A percentile compares a stretch with the other conserved stretches of the same genome.
Evolutionary conservation across 192 early-diverging fungal genomes (phyloP).

Genomic region (Podila epicladia): DNA sequence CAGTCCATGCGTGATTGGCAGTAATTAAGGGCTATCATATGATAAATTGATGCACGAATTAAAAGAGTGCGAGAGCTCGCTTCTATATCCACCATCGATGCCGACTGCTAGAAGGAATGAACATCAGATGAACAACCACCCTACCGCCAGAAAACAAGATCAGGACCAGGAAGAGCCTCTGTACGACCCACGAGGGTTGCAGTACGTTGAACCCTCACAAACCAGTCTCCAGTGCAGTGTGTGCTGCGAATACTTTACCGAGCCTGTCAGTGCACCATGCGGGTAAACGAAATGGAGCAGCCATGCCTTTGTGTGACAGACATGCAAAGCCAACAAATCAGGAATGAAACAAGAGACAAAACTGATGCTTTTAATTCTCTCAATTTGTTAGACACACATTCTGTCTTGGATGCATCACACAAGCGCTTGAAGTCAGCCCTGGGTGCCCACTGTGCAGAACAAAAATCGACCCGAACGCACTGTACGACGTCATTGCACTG

Average conservation of each 20-base stretch:
- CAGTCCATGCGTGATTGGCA: too few species aligned
- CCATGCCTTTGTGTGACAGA: background rate
- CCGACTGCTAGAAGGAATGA: background rate
- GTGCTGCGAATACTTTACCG: conserved; percentile 51
- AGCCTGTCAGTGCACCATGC: conserved; percentile 48
- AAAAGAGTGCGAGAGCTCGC: background rate
- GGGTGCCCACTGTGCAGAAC: conserved; percentile 72
- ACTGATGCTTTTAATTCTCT: background rate
- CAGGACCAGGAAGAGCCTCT: conserved; percentile 10
- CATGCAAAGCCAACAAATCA: background rate
- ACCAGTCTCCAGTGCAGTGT: conserved; percentile 51
- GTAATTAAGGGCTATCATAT: too few species aligned
- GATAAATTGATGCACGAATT: too few species aligned
- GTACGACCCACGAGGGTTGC: conserved; percentile 40
- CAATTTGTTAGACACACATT: conserved; percentile 69
- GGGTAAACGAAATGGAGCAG: conserved; percentile 18
- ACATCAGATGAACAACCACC: background rate
- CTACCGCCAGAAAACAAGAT: background rate
- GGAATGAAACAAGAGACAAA: background rate
- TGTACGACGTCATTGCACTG: conserved; percentile 68
- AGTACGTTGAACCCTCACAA: conserved; percentile 44
- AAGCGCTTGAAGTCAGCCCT: conserved; percentile 55
- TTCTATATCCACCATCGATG: background rate
- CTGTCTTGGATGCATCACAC: conserved; percentile 67
- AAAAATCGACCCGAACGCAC: conserved; percentile 39